Percentiles rank a stretch among this genome's conserved stretches.
These are phyloP conservation scores for Melianthus villosus DNA, from an alignment of 441 rosid species.

Conservation along the genomic window DNA sequence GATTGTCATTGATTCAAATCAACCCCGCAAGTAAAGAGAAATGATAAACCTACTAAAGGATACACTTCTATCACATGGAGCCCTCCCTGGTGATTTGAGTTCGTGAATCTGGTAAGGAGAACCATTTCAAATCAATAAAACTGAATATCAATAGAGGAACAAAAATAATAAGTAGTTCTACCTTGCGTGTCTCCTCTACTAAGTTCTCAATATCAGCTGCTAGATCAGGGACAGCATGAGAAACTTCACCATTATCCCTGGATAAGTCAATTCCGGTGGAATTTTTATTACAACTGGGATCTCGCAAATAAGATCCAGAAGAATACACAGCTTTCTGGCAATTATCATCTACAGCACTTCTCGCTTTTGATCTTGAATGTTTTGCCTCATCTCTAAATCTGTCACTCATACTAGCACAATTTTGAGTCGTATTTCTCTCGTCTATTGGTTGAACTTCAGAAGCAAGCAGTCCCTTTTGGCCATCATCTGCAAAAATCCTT, in stretches of 20 bases:
- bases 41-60: slow-evolving; percentile 23
- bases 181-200: slow-evolving; percentile 86
- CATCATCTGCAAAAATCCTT: too few species aligned
- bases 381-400: slow-evolving; percentile 4
- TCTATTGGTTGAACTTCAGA: too few species aligned
- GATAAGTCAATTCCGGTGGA: slow-evolving; percentile 17
- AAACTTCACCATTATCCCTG: slow-evolving; percentile 27
- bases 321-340: slow-evolving; percentile 12
- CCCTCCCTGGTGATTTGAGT: slow-evolving; percentile 44
- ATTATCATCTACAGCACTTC: slow-evolving; percentile 11
- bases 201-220: slow-evolving; percentile 92
- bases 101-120: slow-evolving; percentile 51
- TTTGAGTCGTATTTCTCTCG: too few species aligned
- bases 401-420: too few species aligned
- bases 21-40: slow-evolving; percentile 5
- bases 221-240: slow-evolving; percentile 62
- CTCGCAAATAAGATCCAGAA: slow-evolving; percentile 22
- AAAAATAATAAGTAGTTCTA: slow-evolving; percentile 16
- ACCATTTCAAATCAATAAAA: slow-evolving; percentile 11
- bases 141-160: slow-evolving; percentile 9
- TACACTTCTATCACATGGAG: slow-evolving; percentile 39
- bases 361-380: slow-evolving; percentile 3
- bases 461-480: too few species aligned
- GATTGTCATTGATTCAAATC: slow-evolving; percentile 19
- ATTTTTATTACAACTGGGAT: slow-evolving; percentile 16